A percentile compares a stretch with the other conserved stretches of the same genome.
Conservation (phyloP, 805 yeast species). For the Lachancea thermotolerans region DNA sequence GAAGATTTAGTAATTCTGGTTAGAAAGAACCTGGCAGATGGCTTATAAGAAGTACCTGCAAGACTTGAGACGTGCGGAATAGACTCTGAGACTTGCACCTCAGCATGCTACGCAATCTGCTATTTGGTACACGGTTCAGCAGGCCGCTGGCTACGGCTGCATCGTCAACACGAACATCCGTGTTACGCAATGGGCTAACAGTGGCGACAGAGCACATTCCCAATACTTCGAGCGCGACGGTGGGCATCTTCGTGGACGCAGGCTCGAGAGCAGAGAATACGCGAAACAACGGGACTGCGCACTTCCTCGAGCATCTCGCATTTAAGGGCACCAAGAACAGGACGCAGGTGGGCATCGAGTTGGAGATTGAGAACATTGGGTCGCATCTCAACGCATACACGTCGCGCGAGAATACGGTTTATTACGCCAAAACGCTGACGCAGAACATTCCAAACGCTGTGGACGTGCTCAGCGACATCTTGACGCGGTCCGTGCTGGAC, state of each 20-base stretch:
- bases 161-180: conserved; percentile 57
- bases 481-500: conserved; percentile 80
- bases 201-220: conserved; percentile 90
- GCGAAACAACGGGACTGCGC: conserved; percentile 91
- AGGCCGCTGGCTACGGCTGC: conserved; percentile 5
- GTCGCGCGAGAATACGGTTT: conserved; percentile 94
- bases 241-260: conserved; percentile 97
- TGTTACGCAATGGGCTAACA: conserved; percentile 83
- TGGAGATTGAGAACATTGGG: conserved; percentile 93
- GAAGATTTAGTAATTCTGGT: no score
- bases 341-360: conserved; percentile 74
- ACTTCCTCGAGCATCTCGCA: conserved; percentile 91
- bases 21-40: no score
- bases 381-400: conserved; percentile 98
- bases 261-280: conserved; percentile 93
- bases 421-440: conserved; percentile 82
- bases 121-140: neutral
- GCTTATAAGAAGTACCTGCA: no score
- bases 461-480: conserved; percentile 81
- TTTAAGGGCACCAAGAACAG: conserved; percentile 88
- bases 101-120: conserved; percentile 2
- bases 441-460: conserved; percentile 79
- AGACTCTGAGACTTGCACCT: no score
- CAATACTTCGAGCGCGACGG: conserved; percentile 87
- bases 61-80: no score